Conservation (phyloP, 768 basidiomycete genomes). For the Podaxis mareebaensis region DNA sequence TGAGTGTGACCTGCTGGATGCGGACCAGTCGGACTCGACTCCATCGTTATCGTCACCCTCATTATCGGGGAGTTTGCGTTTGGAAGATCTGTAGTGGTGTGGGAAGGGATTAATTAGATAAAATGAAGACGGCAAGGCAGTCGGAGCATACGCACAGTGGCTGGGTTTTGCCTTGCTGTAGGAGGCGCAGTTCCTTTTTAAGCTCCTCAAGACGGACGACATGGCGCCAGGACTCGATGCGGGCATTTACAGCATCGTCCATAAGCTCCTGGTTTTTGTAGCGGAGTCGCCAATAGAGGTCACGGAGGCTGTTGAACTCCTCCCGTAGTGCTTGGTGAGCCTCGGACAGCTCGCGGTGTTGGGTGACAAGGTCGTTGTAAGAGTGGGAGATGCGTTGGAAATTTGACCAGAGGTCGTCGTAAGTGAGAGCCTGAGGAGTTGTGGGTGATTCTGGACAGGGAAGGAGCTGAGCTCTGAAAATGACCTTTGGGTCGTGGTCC, state of each 20-base stretch:
- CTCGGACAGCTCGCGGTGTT: conserved; percentile 6
- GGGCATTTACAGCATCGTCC: conserved; percentile 7
- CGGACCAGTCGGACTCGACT: conserved; percentile 6
- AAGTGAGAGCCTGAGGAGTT: not conserved
- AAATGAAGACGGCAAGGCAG: not conserved
- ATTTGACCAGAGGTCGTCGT: conserved; percentile 4
- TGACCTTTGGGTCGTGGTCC: conserved; percentile 10
- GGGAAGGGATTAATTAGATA: not conserved
- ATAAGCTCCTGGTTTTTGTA: conserved; percentile 11
- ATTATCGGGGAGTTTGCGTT: conserved; percentile 9
- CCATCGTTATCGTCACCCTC: not conserved
- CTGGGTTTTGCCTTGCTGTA: conserved; percentile 1
- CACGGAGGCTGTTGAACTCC: conserved; percentile 7
- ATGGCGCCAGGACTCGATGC: conserved; percentile 14
- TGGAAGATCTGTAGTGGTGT: conserved; percentile 1
- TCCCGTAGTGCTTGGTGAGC: conserved; percentile 3
- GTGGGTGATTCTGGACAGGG: not conserved
- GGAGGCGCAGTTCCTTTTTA: conserved; percentile 8
- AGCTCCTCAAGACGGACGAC: conserved; percentile 15
- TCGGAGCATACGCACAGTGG: conserved; percentile 1
- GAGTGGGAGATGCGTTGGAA: conserved; percentile 2
- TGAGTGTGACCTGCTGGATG: conserved; percentile 4
- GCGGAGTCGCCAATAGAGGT: conserved; percentile 1
- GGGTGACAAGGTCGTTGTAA: conserved; percentile 11
- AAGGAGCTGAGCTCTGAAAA: conserved; percentile 2